These are phyloP conservation scores for Beauveria varroae DNA, from an alignment of 2,329 filamentous ascomycete species.

Conservation along the genomic window DNA sequence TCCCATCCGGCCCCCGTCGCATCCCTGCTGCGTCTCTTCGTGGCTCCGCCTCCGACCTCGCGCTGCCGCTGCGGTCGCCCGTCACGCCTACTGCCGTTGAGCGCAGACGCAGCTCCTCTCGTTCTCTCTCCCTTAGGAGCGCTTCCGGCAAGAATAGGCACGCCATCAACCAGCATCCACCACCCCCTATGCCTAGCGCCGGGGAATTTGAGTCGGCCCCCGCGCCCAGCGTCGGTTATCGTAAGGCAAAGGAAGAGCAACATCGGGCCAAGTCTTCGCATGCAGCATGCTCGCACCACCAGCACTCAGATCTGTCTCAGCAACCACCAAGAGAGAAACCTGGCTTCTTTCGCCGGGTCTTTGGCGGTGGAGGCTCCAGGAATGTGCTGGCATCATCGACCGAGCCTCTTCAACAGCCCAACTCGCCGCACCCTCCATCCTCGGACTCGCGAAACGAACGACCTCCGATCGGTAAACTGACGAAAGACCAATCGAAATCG, in stretches of 20 bases:
- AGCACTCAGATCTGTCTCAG: conserved; percentile 31
- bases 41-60: not conserved
- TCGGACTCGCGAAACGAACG: conserved; percentile 14
- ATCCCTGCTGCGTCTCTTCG: not conserved
- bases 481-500: conserved; percentile 29
- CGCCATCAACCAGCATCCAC: not conserved
- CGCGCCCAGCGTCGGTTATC: conserved; percentile 51
- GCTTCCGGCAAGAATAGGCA: not conserved
- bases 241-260: conserved; percentile 45
- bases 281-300: conserved; percentile 36
- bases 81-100: not conserved
- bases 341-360: conserved; percentile 91
- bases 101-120: conserved; percentile 5
- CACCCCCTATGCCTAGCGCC: conserved; percentile 22
- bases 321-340: conserved; percentile 56
- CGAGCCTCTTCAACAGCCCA: conserved; percentile 5
- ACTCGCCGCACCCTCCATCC: conserved; percentile 16
- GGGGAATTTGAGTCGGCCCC: conserved; percentile 46
- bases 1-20: conserved; percentile 3
- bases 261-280: conserved; percentile 20
- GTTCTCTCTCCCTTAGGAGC: conserved; percentile 5
- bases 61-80: not conserved
- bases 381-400: conserved; percentile 29
- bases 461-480: not conserved
- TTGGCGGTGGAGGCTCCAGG: conserved; percentile 63